These are phyloP conservation scores for Tulasnella sp. DNA, from an alignment of 768 basidiomycete species.

Conservation along the genomic window DNA sequence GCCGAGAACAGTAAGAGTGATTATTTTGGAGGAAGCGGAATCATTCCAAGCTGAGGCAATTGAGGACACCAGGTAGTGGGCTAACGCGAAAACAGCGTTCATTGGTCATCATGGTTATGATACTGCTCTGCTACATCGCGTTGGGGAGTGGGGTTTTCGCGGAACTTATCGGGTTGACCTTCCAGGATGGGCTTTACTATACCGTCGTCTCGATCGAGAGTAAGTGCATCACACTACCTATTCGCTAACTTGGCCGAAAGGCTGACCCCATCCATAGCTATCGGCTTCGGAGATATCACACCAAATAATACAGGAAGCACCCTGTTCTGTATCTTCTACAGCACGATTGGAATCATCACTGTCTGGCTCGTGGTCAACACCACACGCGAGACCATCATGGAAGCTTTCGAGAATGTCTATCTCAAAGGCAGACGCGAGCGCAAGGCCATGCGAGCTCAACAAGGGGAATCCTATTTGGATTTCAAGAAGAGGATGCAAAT, in stretches of 20 bases:
- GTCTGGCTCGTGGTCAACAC: conserved; percentile 56
- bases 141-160: conserved; percentile 58
- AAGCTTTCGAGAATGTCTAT: conserved; percentile 59
- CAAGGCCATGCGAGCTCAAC: conserved; percentile 23
- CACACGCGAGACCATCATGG: conserved; percentile 62
- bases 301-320: conserved; percentile 46
- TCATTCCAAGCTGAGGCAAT: background rate
- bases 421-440: conserved; percentile 42
- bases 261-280: conserved; percentile 11
- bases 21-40: background rate
- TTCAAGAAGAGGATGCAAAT: conserved; percentile 28
- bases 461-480: conserved; percentile 25
- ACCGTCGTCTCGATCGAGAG: conserved; percentile 61
- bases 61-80: conserved; percentile 51
- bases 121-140: conserved; percentile 63
- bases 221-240: conserved; percentile 14
- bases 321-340: conserved; percentile 52
- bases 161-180: conserved; percentile 45
- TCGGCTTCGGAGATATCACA: conserved; percentile 67
- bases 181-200: conserved; percentile 73
- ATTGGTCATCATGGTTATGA: conserved; percentile 70
- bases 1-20: conserved; percentile 45
- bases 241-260: background rate
- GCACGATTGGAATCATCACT: conserved; percentile 40
- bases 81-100: conserved; percentile 69